These are phyloP conservation scores for Pisolithus thermaeus DNA, from an alignment of 1,284 basidiomycete genomes.

Conservation along the genomic window DNA sequence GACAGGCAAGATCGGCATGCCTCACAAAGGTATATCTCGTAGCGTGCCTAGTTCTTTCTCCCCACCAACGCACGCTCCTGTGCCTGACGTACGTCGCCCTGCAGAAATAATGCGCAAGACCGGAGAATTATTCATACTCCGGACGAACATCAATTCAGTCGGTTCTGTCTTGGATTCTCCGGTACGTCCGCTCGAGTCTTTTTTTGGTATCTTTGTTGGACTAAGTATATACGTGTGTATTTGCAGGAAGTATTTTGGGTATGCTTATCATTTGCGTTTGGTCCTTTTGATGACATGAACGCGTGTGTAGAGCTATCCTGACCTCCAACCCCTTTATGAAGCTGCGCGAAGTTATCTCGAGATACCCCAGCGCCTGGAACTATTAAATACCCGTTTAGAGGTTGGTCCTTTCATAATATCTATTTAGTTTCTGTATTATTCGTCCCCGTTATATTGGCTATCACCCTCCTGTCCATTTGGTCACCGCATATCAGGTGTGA, in stretches of 20 bases:
- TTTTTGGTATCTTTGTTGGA: neutral
- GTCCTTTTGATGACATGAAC: constrained; percentile 13
- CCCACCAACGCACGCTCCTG: neutral
- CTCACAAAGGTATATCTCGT: constrained; percentile 53
- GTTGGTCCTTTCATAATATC: constrained; percentile 32
- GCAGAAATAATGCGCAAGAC: constrained; percentile 97
- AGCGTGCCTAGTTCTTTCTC: no score
- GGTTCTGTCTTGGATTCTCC: constrained; percentile 95
- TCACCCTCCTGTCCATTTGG: constrained; percentile 1
- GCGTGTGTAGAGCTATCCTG: constrained; percentile 68
- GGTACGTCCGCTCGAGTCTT: constrained; percentile 39
- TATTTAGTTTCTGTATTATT: neutral
- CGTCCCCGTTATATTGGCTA: neutral
- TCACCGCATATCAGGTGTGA: neutral
- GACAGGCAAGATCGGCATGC: constrained; percentile 91
- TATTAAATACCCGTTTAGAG: constrained; percentile 92
- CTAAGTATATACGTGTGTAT: neutral
- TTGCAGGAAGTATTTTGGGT: constrained; percentile 90
- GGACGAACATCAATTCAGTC: constrained; percentile 94
- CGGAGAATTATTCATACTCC: constrained; percentile 87
- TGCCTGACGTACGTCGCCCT: constrained; percentile 11
- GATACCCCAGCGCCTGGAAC: constrained; percentile 89
- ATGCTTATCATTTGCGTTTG: constrained; percentile 19
- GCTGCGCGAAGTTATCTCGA: constrained; percentile 92
- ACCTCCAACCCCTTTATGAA: constrained; percentile 92